Evolutionary conservation across 2,329 filamentous ascomycete genomes (phyloP).

Genomic region (Colletotrichum kahawae): DNA sequence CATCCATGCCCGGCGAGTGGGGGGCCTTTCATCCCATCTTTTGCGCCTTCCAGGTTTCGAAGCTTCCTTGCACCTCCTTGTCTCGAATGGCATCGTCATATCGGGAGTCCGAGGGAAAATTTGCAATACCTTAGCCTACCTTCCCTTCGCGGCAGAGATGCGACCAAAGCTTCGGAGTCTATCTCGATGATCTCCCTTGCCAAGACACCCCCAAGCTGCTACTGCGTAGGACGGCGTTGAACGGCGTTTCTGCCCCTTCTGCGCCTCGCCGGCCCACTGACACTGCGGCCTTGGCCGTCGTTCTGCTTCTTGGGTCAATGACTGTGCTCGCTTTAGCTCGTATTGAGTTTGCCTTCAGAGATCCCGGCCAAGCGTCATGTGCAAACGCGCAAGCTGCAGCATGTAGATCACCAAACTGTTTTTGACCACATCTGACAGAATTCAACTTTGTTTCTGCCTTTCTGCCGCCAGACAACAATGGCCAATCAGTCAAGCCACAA

Average conservation of each 20-base stretch:
- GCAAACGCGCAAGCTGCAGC: not conserved
- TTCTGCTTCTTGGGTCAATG: not conserved
- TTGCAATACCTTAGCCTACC: not conserved
- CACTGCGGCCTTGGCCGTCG: constrained; percentile 4
- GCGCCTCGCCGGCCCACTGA: constrained; percentile 12
- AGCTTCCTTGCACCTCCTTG: not conserved
- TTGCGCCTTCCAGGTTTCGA: not conserved
- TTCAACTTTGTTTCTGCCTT: not conserved
- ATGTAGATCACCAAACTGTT: not conserved
- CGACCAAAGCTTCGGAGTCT: not conserved
- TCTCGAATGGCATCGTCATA: not conserved
- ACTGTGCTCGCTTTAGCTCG: not conserved
- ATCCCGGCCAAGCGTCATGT: not conserved
- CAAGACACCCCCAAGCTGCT: constrained; percentile 5
- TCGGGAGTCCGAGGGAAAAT: constrained; percentile 3
- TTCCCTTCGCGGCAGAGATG: not conserved
- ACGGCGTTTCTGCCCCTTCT: constrained; percentile 1
- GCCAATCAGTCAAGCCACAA: not conserved
- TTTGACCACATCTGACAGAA: not conserved
- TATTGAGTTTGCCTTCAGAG: not conserved
- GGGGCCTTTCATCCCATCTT: not conserved
- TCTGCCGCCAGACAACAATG: not conserved
- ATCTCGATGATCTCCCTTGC: not conserved
- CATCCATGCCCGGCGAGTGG: not conserved
- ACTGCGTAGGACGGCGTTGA: constrained; percentile 11